Conservation (phyloP, 306 rosid genomes). For the Notholithocarpus densiflorus region DNA sequence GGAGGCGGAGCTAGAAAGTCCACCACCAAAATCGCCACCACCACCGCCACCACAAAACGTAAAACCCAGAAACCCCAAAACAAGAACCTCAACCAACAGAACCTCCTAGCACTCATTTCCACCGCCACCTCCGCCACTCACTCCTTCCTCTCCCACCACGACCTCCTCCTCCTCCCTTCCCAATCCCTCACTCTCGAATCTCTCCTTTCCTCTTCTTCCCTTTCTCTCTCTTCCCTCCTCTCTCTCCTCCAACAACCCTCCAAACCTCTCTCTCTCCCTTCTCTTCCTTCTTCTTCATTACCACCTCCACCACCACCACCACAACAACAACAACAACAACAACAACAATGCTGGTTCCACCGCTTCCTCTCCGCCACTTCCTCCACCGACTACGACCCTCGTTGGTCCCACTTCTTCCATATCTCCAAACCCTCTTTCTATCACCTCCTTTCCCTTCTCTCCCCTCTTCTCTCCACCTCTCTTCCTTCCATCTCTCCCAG, state of each 20-base stretch:
- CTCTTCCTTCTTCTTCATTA: conserved; percentile 25
- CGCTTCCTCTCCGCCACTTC: conserved; percentile 54
- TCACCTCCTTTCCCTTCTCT: conserved; percentile 51
- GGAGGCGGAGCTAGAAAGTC: background rate
- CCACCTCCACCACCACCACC: conserved; percentile 11
- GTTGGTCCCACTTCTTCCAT: conserved; percentile 58
- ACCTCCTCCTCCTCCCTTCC: conserved; percentile 53
- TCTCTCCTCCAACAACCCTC: conserved; percentile 58
- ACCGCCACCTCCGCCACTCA: conserved; percentile 36
- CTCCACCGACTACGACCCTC: conserved; percentile 31
- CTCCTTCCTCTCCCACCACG: conserved; percentile 63
- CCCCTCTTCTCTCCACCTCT: conserved; percentile 36
- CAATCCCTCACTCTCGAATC: conserved; percentile 7
- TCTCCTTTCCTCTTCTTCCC: conserved; percentile 22
- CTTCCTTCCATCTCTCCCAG: conserved; percentile 42
- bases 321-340: background rate
- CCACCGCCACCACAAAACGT: conserved; percentile 6
- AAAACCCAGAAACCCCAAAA: conserved; percentile 9
- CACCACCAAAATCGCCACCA: background rate
- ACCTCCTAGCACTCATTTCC: conserved; percentile 29
- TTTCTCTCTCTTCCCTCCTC: conserved; percentile 62
- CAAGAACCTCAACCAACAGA: conserved; percentile 2
- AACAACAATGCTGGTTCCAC: conserved; percentile 54
- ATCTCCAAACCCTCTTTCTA: conserved; percentile 60
- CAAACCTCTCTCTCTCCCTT: conserved; percentile 32